Evolutionary conservation across 1,139 yeast genomes (phyloP).

Genomic region (Wickerhamiella infanticola): DNA sequence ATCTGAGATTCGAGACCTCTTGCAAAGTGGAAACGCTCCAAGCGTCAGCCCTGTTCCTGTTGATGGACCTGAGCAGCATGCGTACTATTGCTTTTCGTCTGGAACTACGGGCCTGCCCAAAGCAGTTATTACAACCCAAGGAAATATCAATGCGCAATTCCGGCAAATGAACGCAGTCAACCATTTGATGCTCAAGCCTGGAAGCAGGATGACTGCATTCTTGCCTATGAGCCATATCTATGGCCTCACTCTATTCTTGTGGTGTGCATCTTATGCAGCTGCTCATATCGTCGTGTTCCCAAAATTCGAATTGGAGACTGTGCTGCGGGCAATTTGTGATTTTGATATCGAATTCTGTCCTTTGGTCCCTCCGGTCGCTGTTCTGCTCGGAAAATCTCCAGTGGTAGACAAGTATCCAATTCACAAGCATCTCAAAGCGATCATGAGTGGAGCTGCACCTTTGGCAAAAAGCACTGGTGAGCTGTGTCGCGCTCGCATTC

Average conservation of each 20-base stretch:
- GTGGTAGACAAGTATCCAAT: slow-evolving; percentile 20
- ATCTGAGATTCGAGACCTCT: slow-evolving; percentile 12
- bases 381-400: slow-evolving; percentile 24
- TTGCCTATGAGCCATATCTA: slow-evolving; percentile 26
- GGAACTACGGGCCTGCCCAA: slow-evolving; percentile 65
- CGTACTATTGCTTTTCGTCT: slow-evolving; percentile 40
- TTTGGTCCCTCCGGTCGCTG: slow-evolving; percentile 26
- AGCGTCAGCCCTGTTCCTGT: slow-evolving; percentile 10
- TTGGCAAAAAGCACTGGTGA: slow-evolving; percentile 18
- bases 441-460: slow-evolving; percentile 26
- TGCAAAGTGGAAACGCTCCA: slow-evolving; percentile 4
- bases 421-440: slow-evolving; percentile 12
- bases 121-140: slow-evolving; percentile 50
- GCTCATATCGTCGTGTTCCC: slow-evolving; percentile 19
- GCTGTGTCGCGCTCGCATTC: slow-evolving; percentile 16
- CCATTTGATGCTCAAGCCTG: background rate
- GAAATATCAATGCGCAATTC: slow-evolving; percentile 20
- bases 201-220: slow-evolving; percentile 2
- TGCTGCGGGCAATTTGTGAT: slow-evolving; percentile 17
- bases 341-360: slow-evolving; percentile 17
- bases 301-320: slow-evolving; percentile 20
- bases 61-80: slow-evolving; percentile 14
- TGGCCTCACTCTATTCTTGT: slow-evolving; percentile 19
- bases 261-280: slow-evolving; percentile 16
- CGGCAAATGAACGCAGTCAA: background rate